Conservation (phyloP, 2,329 filamentous ascomycete genomes). For the Fonsecaea monophora region DNA sequence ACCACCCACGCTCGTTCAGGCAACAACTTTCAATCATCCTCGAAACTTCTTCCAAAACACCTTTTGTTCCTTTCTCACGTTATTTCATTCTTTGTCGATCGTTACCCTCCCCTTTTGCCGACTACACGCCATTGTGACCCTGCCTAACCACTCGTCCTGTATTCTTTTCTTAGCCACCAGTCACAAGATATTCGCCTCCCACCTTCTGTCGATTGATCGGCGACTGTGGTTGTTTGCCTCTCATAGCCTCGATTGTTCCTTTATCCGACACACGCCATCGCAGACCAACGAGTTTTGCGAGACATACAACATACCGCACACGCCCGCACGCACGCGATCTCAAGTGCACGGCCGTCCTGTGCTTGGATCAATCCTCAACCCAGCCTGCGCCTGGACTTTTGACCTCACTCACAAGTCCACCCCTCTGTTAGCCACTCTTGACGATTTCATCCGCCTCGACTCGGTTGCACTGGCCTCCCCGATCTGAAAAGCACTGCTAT, state of each 20-base stretch:
- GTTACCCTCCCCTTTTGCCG: conserved; percentile 23
- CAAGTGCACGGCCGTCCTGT: conserved; percentile 26
- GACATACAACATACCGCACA: conserved; percentile 22
- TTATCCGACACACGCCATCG: conserved; percentile 19
- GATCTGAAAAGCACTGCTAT: conserved; percentile 18
- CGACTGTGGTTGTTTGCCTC: conserved; percentile 26
- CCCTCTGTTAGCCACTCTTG: conserved; percentile 9
- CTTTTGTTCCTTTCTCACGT: conserved; percentile 24
- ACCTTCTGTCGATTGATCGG: conserved; percentile 19
- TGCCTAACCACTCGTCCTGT: conserved; percentile 18
- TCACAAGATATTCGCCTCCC: conserved; percentile 22
- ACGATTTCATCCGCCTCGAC: conserved; percentile 12
- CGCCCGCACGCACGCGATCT: not conserved
- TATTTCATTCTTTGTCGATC: conserved; percentile 31
- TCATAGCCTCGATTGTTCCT: conserved; percentile 15
- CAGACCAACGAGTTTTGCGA: conserved; percentile 7
- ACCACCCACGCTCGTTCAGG: conserved; percentile 34
- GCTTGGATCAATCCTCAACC: conserved; percentile 29
- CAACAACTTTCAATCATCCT: conserved; percentile 29
- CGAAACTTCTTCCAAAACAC: conserved; percentile 20
- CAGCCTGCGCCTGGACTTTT: conserved; percentile 31
- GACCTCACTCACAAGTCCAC: conserved; percentile 7
- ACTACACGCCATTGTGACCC: conserved; percentile 23
- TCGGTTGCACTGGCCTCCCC: not conserved
- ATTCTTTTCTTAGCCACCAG: conserved; percentile 24